phyloP scores from a whole-genome alignment of 768 basidiomycete genomes.

The Termitomyces bulborhizus region DNA sequence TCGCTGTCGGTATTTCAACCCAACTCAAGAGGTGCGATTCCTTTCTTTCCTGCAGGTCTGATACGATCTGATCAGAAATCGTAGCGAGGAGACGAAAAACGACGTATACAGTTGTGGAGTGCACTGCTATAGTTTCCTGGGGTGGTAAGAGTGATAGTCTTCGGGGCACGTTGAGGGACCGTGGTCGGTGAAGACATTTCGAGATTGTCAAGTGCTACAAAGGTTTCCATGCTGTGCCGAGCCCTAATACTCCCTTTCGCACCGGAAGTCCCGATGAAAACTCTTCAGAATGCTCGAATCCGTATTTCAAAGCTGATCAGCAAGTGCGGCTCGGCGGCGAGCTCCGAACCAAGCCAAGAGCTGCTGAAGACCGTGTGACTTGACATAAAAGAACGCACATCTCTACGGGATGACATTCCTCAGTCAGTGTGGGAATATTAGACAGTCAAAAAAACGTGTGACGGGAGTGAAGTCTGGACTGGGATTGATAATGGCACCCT shows the following conservation, averaged over 20 bases:
- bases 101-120: constrained; percentile 14
- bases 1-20: constrained; percentile 9
- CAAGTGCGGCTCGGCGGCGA: neutral
- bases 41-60: constrained; percentile 15
- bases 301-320: neutral
- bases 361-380: neutral
- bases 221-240: neutral
- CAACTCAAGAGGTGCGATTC: constrained; percentile 15
- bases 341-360: neutral
- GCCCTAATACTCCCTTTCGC: neutral
- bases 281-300: neutral
- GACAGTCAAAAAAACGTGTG: too few relatives aligned
- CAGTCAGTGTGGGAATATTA: too few relatives aligned
- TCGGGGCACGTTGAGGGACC: neutral
- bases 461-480: too few relatives aligned
- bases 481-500: too few relatives aligned
- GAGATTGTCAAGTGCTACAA: neutral
- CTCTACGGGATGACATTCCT: too few relatives aligned
- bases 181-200: constrained; percentile 8
- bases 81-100: neutral
- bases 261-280: constrained; percentile 4
- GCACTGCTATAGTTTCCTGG: constrained; percentile 14
- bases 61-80: neutral
- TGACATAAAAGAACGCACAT: neutral
- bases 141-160: constrained; percentile 5